Conservation (phyloP, 176 grass and related monocot genomes). For the Rhynchospora tenuis region DNA sequence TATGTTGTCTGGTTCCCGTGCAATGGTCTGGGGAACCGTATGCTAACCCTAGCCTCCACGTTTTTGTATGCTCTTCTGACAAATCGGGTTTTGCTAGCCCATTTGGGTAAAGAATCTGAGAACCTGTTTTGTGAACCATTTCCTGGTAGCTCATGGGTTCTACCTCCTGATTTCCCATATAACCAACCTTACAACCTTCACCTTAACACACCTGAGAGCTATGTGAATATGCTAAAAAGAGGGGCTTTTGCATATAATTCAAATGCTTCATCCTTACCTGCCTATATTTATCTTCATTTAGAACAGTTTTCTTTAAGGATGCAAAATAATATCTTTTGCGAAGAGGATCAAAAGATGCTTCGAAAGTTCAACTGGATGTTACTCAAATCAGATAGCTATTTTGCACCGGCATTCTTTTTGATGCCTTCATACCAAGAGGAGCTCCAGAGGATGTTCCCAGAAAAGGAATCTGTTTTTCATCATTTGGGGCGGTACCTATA, state of each 20-base stretch:
- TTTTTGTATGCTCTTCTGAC: conserved; percentile 82
- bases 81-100: conserved; percentile 55
- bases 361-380: conserved; percentile 78
- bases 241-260: conserved; percentile 23
- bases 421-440: conserved; percentile 51
- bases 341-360: conserved; percentile 55
- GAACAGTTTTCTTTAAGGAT: conserved; percentile 42
- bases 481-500: conserved; percentile 73
- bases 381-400: conserved; percentile 80
- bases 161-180: conserved; percentile 52
- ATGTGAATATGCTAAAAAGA: conserved; percentile 60
- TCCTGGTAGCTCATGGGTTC: conserved; percentile 65
- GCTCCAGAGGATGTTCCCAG: conserved; percentile 51
- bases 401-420: conserved; percentile 69
- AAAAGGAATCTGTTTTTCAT: conserved; percentile 58
- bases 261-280: conserved; percentile 34
- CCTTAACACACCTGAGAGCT: conserved; percentile 45
- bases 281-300: conserved; percentile 66
- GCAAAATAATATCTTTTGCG: conserved; percentile 65
- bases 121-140: conserved; percentile 86
- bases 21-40: conserved; percentile 87
- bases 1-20: conserved; percentile 80
- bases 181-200: conserved; percentile 39
- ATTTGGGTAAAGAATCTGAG: conserved; percentile 44
- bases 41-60: conserved; percentile 66